Evolutionary conservation across 2,329 filamentous ascomycete genomes (phyloP).

Genomic region (Aspergillus persii): DNA sequence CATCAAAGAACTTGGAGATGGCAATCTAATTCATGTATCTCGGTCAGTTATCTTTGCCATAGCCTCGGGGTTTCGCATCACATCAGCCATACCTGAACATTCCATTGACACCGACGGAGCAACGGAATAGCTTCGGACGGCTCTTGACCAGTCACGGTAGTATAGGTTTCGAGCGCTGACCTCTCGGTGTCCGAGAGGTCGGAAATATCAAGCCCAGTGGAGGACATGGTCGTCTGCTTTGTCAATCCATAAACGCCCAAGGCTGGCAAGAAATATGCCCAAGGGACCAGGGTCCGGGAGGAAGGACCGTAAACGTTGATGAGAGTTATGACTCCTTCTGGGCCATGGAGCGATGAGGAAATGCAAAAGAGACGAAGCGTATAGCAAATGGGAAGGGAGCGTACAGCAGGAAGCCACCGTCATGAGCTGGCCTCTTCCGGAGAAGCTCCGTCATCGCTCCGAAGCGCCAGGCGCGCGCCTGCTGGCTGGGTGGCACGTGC

Average conservation of each 20-base stretch:
- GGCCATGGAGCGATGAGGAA: neutral
- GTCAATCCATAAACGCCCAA: constrained; percentile 21
- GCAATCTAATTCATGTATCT: constrained; percentile 64
- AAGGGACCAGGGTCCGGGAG: neutral
- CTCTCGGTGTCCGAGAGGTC: constrained; percentile 76
- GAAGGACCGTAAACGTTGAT: neutral
- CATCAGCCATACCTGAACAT: constrained; percentile 67
- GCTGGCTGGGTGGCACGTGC: constrained; percentile 8
- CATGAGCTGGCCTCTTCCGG: constrained; percentile 16
- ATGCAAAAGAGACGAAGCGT: neutral
- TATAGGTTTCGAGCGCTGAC: constrained; percentile 82
- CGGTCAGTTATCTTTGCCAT: neutral
- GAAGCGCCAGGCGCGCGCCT: constrained; percentile 22
- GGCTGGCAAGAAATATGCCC: neutral
- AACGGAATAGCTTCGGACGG: constrained; percentile 72
- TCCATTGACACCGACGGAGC: constrained; percentile 88
- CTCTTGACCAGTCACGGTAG: constrained; percentile 81
- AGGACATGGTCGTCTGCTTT: constrained; percentile 42
- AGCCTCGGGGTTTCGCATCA: neutral
- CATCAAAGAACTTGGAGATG: constrained; percentile 96
- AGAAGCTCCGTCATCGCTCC: constrained; percentile 21
- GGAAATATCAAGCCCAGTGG: constrained; percentile 53
- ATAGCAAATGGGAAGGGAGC: neutral
- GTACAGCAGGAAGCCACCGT: neutral
- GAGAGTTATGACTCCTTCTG: neutral